Percentiles rank a stretch among this genome's conserved stretches.
phyloP scores from a whole-genome alignment of 371 early-diverging fungal species.

The Zopfochytrium polystomum region DNA sequence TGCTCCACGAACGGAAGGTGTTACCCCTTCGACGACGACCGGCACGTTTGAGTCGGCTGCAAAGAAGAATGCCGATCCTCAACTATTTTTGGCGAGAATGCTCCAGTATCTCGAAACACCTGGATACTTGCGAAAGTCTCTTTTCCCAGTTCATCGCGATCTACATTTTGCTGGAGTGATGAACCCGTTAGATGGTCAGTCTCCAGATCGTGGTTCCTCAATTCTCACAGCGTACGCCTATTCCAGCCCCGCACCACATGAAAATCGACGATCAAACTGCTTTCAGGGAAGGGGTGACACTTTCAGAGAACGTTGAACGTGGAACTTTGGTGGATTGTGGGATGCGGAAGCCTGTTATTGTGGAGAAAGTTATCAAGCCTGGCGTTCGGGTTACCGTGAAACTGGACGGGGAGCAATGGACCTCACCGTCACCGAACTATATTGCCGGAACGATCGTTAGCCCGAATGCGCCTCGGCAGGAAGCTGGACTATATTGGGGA shows the following conservation, averaged over 20 bases:
- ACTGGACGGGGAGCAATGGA: conserved; percentile 38
- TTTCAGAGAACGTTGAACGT: conserved; percentile 31
- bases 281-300: conserved; percentile 68
- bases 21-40: conserved; percentile 4
- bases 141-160: conserved; percentile 70
- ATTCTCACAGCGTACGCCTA: too few species aligned
- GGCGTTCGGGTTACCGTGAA: conserved; percentile 70
- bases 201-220: too few species aligned
- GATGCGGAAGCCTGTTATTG: conserved; percentile 42
- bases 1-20: conserved; percentile 4
- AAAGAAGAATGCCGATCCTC: conserved; percentile 47
- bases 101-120: conserved; percentile 70
- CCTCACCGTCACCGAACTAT: neutral
- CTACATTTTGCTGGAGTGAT: conserved; percentile 68
- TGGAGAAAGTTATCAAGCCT: conserved; percentile 56
- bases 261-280: conserved; percentile 54
- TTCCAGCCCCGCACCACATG: conserved; percentile 74
- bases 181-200: too few species aligned
- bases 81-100: conserved; percentile 60
- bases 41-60: conserved; percentile 31
- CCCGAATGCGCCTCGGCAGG: conserved; percentile 61
- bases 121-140: conserved; percentile 64
- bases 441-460: conserved; percentile 61
- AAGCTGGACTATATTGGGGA: conserved; percentile 73
- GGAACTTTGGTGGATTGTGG: conserved; percentile 66